Percentiles rank a stretch among this genome's conserved stretches.
phyloP scores from a whole-genome alignment of 305 asterid genomes.

The Andrographis paniculata region DNA sequence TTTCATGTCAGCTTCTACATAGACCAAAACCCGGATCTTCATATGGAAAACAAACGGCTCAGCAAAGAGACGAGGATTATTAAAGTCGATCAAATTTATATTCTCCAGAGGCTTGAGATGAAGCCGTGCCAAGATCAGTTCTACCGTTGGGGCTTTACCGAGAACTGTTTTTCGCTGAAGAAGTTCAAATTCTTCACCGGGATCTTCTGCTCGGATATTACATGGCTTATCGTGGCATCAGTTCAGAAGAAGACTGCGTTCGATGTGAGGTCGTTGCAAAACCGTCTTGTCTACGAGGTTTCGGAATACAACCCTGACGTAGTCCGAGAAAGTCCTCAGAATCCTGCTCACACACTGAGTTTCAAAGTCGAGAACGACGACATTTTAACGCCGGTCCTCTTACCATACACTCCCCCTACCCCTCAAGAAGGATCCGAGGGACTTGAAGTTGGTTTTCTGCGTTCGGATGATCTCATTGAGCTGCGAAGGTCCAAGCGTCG shows the following conservation, averaged over 20 bases:
- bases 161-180: constrained; percentile 59
- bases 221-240: constrained; percentile 76
- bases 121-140: constrained; percentile 49
- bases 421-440: constrained; percentile 20
- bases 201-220: constrained; percentile 51
- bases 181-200: constrained; percentile 50
- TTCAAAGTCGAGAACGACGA: constrained; percentile 62
- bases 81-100: constrained; percentile 38
- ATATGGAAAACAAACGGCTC: constrained; percentile 34
- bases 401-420: constrained; percentile 25
- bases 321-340: constrained; percentile 16
- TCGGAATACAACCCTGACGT: constrained; percentile 27
- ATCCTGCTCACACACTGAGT: constrained; percentile 34
- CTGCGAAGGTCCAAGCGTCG: constrained; percentile 80
- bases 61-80: constrained; percentile 41
- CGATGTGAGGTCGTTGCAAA: constrained; percentile 47
- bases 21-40: constrained; percentile 57
- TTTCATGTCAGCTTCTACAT: constrained; percentile 62
- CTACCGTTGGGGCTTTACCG: constrained; percentile 72
- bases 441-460: constrained; percentile 28
- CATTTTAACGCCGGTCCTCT: constrained; percentile 35
- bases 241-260: constrained; percentile 44
- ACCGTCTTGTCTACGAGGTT: constrained; percentile 56
- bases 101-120: constrained; percentile 66
- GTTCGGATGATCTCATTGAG: constrained; percentile 30